A percentile compares a stretch with the other conserved stretches of the same genome.
These are phyloP conservation scores for Fusarium abutilonis DNA, from an alignment of 2,329 filamentous ascomycete genomes.

Conservation along the genomic window DNA sequence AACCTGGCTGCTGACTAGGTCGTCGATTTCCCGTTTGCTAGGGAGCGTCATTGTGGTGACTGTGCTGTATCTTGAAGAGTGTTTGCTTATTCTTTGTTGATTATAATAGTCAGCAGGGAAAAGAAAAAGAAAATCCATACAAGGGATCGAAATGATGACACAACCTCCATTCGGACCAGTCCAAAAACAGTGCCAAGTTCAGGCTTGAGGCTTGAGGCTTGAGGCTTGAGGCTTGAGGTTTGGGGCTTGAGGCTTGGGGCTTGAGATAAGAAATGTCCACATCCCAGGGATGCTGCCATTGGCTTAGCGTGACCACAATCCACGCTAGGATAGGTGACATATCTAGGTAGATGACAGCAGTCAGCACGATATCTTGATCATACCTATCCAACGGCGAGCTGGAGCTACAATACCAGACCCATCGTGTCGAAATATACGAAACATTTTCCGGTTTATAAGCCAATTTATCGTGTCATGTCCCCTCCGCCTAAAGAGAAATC, in stretches of 20 bases:
- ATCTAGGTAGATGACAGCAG: too few relatives aligned
- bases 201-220: too few relatives aligned
- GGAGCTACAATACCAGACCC: neutral
- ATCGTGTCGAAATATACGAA: neutral
- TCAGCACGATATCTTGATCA: neutral
- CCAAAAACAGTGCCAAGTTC: too few relatives aligned
- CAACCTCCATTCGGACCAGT: too few relatives aligned
- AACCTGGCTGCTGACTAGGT: constrained; percentile 34
- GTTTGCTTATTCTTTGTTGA: neutral
- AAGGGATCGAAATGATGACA: neutral
- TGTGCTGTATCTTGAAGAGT: neutral
- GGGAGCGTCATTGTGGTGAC: constrained; percentile 27
- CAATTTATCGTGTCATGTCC: neutral
- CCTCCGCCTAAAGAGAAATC: neutral
- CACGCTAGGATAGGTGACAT: too few relatives aligned
- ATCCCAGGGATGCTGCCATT: too few relatives aligned
- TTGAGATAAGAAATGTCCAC: too few relatives aligned
- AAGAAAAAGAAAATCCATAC: neutral
- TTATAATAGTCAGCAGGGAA: neutral
- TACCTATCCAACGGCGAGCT: neutral
- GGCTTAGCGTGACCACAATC: too few relatives aligned
- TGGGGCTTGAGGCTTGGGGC: too few relatives aligned
- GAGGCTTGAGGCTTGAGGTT: too few relatives aligned
- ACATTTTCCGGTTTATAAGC: neutral
- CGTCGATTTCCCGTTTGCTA: constrained; percentile 33